Evolutionary conservation across 352 stramenopile species (phyloP).

Genomic region (Ochromonadaceae sp.): DNA sequence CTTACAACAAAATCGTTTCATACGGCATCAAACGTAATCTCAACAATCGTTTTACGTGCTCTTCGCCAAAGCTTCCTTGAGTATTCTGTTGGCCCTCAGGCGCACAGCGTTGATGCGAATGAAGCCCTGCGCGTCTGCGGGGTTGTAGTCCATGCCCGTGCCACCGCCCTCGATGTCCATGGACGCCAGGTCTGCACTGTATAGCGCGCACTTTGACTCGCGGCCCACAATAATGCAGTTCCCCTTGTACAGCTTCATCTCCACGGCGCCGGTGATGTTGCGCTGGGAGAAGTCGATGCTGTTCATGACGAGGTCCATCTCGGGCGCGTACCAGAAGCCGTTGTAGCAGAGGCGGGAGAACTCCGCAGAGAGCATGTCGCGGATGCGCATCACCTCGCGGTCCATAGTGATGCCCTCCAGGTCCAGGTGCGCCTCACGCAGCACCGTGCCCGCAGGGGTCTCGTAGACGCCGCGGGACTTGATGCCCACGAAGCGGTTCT

Average conservation of each 20-base stretch:
- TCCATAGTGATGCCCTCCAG: conserved; percentile 92
- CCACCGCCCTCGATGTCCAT: conserved; percentile 95
- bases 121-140: conserved; percentile 89
- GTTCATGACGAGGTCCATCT: conserved; percentile 94
- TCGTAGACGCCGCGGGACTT: conserved; percentile 98
- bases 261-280: conserved; percentile 78
- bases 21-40: no score
- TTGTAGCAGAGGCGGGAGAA: conserved; percentile 97
- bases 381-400: conserved; percentile 58
- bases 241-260: conserved; percentile 93
- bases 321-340: conserved; percentile 97
- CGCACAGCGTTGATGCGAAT: conserved; percentile 95
- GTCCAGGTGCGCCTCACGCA: conserved; percentile 51
- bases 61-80: no score
- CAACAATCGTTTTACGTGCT: no score
- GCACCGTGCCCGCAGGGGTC: conserved; percentile 85
- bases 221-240: conserved; percentile 85
- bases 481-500: conserved; percentile 98
- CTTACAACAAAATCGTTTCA: no score
- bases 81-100: conserved; percentile 69
- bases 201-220: conserved; percentile 75
- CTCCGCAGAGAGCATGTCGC: conserved; percentile 76
- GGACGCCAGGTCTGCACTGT: conserved; percentile 88
- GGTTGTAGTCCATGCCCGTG: conserved; percentile 91
- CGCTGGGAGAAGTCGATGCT: conserved; percentile 81